phyloP scores from a whole-genome alignment of 208 protist species.

The Crithidia brevicula region DNA sequence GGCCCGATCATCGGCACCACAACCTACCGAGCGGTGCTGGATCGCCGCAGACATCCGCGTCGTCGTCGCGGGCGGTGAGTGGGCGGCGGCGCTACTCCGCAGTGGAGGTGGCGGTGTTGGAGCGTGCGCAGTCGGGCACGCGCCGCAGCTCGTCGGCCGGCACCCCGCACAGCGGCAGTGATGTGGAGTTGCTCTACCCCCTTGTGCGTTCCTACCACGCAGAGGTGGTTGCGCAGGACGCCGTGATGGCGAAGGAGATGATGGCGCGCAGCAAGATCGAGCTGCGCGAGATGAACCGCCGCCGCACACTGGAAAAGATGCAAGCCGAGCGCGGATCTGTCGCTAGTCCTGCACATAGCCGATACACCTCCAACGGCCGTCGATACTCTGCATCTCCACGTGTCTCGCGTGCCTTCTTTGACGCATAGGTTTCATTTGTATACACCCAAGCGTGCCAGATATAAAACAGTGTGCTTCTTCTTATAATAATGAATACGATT shows the following conservation, averaged over 20 bases:
- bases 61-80: background rate
- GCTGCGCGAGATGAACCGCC: slow-evolving; percentile 37
- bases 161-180: slow-evolving; percentile 10
- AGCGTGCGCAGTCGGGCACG: slow-evolving; percentile 6
- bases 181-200: slow-evolving; percentile 32
- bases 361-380: background rate
- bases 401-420: slow-evolving; percentile 3
- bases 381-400: background rate
- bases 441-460: too few relatives aligned
- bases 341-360: background rate
- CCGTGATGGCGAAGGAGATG: slow-evolving; percentile 47
- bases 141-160: background rate
- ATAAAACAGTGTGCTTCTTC: too few relatives aligned
- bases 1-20: background rate
- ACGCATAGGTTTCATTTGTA: background rate
- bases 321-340: background rate
- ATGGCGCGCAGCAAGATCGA: slow-evolving; percentile 43
- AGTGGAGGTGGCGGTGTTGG: slow-evolving; percentile 23
- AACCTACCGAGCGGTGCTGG: background rate
- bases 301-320: slow-evolving; percentile 11
- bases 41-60: slow-evolving; percentile 1
- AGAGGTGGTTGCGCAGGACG: slow-evolving; percentile 32
- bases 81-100: slow-evolving; percentile 15
- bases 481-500: too few relatives aligned
- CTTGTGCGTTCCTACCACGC: slow-evolving; percentile 35